Evolutionary conservation across 2,329 filamentous ascomycete genomes (phyloP), one percentile per base, ranked within the genome.

Genomic region (Beauveria asiatica): DNA sequence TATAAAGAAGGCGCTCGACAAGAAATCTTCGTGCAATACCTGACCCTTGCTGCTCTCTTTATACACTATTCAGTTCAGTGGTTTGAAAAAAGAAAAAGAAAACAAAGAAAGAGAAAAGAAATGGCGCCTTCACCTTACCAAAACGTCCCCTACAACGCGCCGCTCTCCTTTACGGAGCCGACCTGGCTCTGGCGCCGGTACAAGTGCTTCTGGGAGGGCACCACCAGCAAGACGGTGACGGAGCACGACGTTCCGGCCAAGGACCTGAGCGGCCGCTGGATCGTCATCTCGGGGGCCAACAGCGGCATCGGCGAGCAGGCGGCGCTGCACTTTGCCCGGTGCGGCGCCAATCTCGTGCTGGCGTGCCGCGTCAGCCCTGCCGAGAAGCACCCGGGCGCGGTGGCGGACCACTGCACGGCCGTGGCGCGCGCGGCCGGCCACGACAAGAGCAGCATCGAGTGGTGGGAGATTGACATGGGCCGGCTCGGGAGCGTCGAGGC

Each of bases 241-340:
- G 54, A 61, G 25, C 19, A 21, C 1, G 60, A 61, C 27, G 62
- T 64, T 1, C 62, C 62, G 0, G 21, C 25, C 41, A 59, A 27
- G 16, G 41, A 64, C 49, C 51, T 63, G 13, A 17, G 48, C 37
- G 63, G 63, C 6, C 60, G 62, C 27, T 65, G 64, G 64, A 60
- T 64, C 50, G 9, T 62, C 37, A 61, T 62, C 52, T 49, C 57
- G n/a, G 61, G 61, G 41, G 44, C 57, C 57, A 62, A 65, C 65
- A 69, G 65, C 59, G 68, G 68, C 57, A 69, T 69, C 37, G 68
- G 68, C 37, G 58, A 62, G 39, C 66, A 68, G 52, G 68, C 68
- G 3, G 67, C 67, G 23, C 48, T 64, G 11, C 59, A 51, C 11
- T 66, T 69, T 54, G 68, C 68, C 8, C n/a, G 37, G 13, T 69